Conservation (phyloP, 345 rosid genomes). For the Pseudoturritis turrita region DNA sequence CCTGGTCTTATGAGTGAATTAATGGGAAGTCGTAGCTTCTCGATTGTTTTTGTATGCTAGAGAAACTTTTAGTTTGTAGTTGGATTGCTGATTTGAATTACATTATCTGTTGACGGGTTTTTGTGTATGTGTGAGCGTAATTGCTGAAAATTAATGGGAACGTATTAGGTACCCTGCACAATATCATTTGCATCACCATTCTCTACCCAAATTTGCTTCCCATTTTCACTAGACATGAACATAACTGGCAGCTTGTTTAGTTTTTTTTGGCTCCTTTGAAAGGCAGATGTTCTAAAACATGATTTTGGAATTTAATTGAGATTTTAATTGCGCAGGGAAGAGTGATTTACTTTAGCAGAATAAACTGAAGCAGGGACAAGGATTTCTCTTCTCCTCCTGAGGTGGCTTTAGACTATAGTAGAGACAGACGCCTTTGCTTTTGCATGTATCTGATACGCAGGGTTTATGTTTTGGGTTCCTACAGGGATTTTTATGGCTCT, state of each 20-base stretch:
- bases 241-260: not conserved
- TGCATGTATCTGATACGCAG: constrained; percentile 1
- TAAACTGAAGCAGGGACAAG: not conserved
- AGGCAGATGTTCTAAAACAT: not conserved
- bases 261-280: not conserved
- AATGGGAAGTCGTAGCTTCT: not conserved
- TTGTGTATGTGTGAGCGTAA: not conserved
- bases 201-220: constrained; percentile 1
- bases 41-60: not conserved
- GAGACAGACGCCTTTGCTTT: constrained; percentile 9
- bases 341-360: not conserved
- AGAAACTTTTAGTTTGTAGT: not conserved
- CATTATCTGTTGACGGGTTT: not conserved
- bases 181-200: not conserved
- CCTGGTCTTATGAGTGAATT: not conserved
- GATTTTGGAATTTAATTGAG: not conserved
- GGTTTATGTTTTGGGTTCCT: not conserved
- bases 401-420: not conserved
- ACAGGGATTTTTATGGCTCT: not conserved
- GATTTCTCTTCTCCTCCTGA: not conserved
- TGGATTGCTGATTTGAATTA: not conserved
- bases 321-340: constrained; percentile 18
- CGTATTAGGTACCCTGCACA: not conserved
- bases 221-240: not conserved
- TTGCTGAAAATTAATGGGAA: not conserved